phyloP scores from a whole-genome alignment of 345 rosid species.

The Trapa incisa region DNA sequence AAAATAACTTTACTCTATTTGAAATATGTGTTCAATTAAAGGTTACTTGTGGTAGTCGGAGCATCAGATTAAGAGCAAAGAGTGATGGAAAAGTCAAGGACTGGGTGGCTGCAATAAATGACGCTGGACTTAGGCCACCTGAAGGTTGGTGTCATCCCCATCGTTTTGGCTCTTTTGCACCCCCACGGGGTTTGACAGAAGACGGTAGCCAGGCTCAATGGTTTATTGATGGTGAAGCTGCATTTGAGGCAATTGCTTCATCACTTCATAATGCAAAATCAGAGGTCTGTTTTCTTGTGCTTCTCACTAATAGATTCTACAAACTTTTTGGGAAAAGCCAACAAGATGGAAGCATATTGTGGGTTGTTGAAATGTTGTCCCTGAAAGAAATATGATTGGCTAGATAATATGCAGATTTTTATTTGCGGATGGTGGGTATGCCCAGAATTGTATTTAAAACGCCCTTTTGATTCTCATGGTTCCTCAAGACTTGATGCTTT shows the following conservation, averaged over 20 bases:
- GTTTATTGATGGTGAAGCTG: conserved; percentile 93
- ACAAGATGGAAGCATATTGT: neutral
- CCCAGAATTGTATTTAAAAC: conserved; percentile 91
- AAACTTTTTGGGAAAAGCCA: neutral
- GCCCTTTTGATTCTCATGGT: conserved; percentile 61
- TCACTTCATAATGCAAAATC: conserved; percentile 90
- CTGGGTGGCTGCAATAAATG: conserved; percentile 93
- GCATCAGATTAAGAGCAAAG: conserved; percentile 72
- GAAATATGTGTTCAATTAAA: conserved; percentile 13
- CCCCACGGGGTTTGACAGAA: conserved; percentile 92
- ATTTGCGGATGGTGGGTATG: conserved; percentile 99
- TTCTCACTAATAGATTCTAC: neutral
- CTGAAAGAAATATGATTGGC: neutral
- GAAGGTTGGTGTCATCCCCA: conserved; percentile 99
- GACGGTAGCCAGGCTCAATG: conserved; percentile 98
- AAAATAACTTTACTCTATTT: neutral
- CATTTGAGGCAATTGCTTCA: conserved; percentile 87
- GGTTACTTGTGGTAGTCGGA: conserved; percentile 86
- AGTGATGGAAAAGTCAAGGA: conserved; percentile 77
- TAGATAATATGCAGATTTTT: conserved; percentile 53
- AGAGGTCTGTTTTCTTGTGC: conserved; percentile 49
- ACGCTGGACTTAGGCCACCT: conserved; percentile 92
- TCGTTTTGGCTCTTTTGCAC: conserved; percentile 97
- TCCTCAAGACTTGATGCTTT: conserved; percentile 81
- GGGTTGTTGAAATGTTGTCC: neutral